Evolutionary conservation across 2,329 filamentous ascomycete genomes (phyloP).

Genomic region (Basipetospora sp.): DNA sequence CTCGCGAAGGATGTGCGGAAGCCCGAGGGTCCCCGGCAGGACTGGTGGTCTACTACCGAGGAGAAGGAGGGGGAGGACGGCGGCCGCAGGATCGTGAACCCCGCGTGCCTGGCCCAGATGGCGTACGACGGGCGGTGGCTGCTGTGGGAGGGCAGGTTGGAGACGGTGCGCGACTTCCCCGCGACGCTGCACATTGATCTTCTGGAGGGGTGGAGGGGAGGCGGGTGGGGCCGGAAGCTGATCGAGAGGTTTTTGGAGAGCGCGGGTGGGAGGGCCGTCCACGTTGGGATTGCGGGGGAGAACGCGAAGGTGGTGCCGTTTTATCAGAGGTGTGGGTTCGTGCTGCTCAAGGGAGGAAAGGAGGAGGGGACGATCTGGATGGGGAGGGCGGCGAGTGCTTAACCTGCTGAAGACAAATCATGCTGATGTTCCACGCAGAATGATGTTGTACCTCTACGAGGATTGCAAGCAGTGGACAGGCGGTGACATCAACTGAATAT

Average conservation of each 20-base stretch:
- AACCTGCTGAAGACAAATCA: too few species aligned
- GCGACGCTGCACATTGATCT: slow-evolving; percentile 37
- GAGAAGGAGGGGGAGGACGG: not conserved
- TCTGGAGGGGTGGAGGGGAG: slow-evolving; percentile 24
- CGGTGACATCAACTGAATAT: too few species aligned
- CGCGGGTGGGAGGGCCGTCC: slow-evolving; percentile 24
- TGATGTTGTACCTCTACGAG: too few species aligned
- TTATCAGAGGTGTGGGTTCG: slow-evolving; percentile 33
- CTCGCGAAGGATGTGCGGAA: slow-evolving; percentile 11
- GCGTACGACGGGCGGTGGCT: slow-evolving; percentile 27
- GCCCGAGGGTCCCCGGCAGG: not conserved
- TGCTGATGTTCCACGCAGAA: too few species aligned
- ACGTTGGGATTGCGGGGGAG: slow-evolving; percentile 30
- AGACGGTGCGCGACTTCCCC: slow-evolving; percentile 19
- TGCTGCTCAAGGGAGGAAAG: slow-evolving; percentile 21
- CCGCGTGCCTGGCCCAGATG: slow-evolving; percentile 24
- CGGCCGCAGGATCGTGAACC: slow-evolving; percentile 14
- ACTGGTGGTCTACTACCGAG: too few species aligned
- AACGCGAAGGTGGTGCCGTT: slow-evolving; percentile 33
- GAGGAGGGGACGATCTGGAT: slow-evolving; percentile 25
- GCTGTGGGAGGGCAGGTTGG: slow-evolving; percentile 22
- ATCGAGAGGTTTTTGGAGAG: slow-evolving; percentile 27
- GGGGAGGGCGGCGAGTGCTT: slow-evolving; percentile 15
- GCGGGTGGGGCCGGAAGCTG: slow-evolving; percentile 30
- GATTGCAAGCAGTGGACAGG: too few species aligned